Conservation (phyloP, 1,284 basidiomycete genomes). For the Apiotrichum gracile region DNA sequence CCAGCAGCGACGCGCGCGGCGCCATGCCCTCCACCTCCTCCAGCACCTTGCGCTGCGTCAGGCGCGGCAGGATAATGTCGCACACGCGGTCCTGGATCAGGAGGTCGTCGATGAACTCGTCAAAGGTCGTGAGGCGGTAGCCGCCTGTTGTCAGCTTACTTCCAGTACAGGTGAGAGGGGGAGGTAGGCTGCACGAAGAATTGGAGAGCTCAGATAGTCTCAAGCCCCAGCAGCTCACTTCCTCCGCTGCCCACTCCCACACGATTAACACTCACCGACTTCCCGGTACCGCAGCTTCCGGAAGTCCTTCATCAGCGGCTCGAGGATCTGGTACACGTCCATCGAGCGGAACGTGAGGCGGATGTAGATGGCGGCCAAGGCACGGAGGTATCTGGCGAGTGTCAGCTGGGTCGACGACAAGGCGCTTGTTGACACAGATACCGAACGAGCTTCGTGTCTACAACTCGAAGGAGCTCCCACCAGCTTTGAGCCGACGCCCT, state of each 20-base stretch:
- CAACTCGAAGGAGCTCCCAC: background rate
- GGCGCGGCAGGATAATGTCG: constrained; percentile 89
- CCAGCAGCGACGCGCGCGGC: constrained; percentile 68
- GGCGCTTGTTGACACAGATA: no score
- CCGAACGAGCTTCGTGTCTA: background rate
- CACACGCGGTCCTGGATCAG: constrained; percentile 87
- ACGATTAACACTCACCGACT: constrained; percentile 57
- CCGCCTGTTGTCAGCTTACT: constrained; percentile 48
- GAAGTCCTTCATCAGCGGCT: constrained; percentile 90
- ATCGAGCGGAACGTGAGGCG: constrained; percentile 85
- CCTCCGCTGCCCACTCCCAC: no score
- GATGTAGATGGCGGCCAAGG: constrained; percentile 88
- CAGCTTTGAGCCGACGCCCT: no score
- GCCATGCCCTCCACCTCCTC: constrained; percentile 88
- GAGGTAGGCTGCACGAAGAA: no score
- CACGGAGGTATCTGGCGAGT: constrained; percentile 72
- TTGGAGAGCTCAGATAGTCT: no score
- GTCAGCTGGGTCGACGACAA: background rate
- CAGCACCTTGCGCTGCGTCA: constrained; percentile 76
- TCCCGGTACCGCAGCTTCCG: constrained; percentile 77
- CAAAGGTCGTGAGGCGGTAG: constrained; percentile 78
- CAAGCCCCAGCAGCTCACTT: background rate
- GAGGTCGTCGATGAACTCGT: constrained; percentile 84
- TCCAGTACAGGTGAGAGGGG: background rate
- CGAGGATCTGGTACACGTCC: constrained; percentile 87